Evolutionary conservation across 768 basidiomycete species (phyloP).

Genomic region (Suillus subluteus): DNA sequence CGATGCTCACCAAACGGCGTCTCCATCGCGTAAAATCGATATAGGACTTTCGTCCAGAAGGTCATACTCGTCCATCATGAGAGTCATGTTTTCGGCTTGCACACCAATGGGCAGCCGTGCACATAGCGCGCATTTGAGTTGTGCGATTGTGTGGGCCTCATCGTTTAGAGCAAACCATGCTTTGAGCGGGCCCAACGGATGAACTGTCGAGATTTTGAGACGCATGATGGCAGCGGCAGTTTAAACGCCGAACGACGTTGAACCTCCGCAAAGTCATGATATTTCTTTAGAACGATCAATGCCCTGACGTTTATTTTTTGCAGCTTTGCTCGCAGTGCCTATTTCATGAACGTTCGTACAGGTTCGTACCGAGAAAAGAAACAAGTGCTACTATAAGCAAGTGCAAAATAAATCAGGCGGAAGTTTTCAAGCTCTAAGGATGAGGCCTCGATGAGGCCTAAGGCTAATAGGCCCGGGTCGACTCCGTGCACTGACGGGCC

Average conservation of each 20-base stretch:
- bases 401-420: no score
- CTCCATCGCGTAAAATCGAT: constrained; percentile 30
- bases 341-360: background rate
- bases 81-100: background rate
- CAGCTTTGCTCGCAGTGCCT: background rate
- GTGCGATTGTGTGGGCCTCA: constrained; percentile 12
- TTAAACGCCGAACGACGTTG: background rate
- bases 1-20: constrained; percentile 29
- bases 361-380: no score
- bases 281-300: no score
- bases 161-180: constrained; percentile 53
- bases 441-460: no score
- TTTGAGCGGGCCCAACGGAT: constrained; percentile 52
- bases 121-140: constrained; percentile 27
- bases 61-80: constrained; percentile 34
- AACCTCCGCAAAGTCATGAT: background rate
- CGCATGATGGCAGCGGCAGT: constrained; percentile 42
- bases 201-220: constrained; percentile 49
- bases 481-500: no score
- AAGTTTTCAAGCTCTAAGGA: no score
- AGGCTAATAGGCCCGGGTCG: no score
- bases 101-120: constrained; percentile 11
- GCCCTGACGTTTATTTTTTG: no score
- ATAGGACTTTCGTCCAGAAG: constrained; percentile 32
- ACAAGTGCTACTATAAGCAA: no score